phyloP scores from a whole-genome alignment of 75 land plant species.

The Sequoiadendron giganteum region DNA sequence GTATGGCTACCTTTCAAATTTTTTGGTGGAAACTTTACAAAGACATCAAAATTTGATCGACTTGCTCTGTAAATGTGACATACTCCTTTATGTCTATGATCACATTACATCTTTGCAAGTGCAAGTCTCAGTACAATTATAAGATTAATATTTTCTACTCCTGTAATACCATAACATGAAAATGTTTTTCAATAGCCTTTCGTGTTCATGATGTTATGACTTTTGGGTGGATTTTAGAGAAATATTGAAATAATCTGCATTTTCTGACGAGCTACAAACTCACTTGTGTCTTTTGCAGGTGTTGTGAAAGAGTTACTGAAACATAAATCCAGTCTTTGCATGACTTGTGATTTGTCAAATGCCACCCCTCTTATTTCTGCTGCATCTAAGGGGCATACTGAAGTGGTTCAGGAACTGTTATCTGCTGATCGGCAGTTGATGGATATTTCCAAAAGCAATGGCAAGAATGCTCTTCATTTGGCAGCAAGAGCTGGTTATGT shows the following conservation, averaged over 20 bases:
- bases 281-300: constrained; percentile 13
- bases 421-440: constrained; percentile 41
- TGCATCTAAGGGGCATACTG: constrained; percentile 28
- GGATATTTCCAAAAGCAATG: constrained; percentile 47
- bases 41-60: not conserved
- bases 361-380: constrained; percentile 39
- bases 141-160: not conserved
- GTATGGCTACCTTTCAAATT: not conserved
- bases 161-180: not conserved
- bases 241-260: not conserved
- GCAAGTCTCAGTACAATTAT: not conserved
- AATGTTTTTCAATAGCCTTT: not conserved
- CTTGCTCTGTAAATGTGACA: not conserved
- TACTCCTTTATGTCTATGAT: not conserved
- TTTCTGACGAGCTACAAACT: not conserved
- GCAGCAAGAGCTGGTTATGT: constrained; percentile 58
- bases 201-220: not conserved
- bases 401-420: constrained; percentile 32
- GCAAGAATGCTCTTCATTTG: constrained; percentile 68
- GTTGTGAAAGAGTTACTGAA: constrained; percentile 34
- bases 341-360: constrained; percentile 23
- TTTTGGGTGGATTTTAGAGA: not conserved
- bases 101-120: not conserved
- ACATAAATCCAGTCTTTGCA: constrained; percentile 17
- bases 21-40: not conserved